Evolutionary conservation across 495 filamentous ascomycete genomes (phyloP).

Genomic region (Neurospora sp.): DNA sequence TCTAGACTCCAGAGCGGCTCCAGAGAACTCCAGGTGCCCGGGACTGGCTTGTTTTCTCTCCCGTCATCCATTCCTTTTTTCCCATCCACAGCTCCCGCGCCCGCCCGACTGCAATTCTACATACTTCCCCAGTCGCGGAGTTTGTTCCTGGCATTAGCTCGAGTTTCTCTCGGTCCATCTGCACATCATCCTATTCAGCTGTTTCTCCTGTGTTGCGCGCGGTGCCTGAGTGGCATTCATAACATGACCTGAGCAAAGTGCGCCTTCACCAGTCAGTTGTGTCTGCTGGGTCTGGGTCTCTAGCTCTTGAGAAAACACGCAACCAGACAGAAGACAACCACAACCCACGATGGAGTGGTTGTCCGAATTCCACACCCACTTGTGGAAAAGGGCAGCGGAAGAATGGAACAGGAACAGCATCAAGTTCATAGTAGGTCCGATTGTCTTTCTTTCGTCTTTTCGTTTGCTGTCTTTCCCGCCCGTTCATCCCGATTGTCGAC

Average conservation of each 20-base stretch:
- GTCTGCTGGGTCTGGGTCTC: not conserved
- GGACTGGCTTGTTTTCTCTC: not conserved
- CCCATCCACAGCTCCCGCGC: not conserved
- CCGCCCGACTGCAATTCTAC: not conserved
- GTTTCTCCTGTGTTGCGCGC: not conserved
- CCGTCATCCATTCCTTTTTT: not conserved
- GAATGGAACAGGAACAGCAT: not conserved
- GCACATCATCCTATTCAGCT: not conserved
- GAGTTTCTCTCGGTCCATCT: not conserved
- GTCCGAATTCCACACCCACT: not conserved
- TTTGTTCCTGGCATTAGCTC: not conserved
- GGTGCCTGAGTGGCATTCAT: not conserved
- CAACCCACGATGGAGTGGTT: not conserved
- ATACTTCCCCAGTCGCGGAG: not conserved
- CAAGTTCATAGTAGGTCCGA: not conserved
- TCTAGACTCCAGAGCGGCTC: not conserved
- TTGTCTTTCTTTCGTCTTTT: not conserved
- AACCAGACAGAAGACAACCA: not conserved
- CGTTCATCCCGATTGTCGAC: not conserved
- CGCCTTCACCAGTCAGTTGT: not conserved
- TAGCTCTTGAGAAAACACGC: not conserved
- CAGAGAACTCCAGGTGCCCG: not conserved
- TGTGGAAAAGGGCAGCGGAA: not conserved
- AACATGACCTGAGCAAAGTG: not conserved
- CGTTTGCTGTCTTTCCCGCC: not conserved